Percentiles rank a stretch among this genome's conserved stretches.
These are phyloP conservation scores for Sambucus nigra DNA, from an alignment of 129 eudicot genomes.

Conservation along the genomic window DNA sequence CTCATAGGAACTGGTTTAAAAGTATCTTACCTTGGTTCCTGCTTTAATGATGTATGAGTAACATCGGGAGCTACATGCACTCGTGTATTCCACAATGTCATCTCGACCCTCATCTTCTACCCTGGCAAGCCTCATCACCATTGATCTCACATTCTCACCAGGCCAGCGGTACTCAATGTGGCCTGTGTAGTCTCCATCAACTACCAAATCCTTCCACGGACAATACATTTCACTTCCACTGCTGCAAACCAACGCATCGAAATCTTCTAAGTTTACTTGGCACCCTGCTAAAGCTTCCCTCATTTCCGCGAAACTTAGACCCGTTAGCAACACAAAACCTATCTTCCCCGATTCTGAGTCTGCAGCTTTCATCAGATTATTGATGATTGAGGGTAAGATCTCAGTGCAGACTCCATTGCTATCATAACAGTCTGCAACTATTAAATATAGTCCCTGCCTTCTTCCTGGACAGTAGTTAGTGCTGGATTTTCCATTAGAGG, in stretches of 20 bases:
- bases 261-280: slow-evolving; percentile 32
- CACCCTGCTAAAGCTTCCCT: slow-evolving; percentile 30
- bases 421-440: slow-evolving; percentile 56
- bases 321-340: slow-evolving; percentile 57
- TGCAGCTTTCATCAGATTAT: slow-evolving; percentile 45
- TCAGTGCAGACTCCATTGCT: slow-evolving; percentile 35
- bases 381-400: slow-evolving; percentile 25
- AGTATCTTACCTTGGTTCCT: slow-evolving; percentile 43
- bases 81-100: slow-evolving; percentile 32
- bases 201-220: slow-evolving; percentile 47
- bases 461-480: slow-evolving; percentile 65
- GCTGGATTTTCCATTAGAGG: slow-evolving; percentile 27
- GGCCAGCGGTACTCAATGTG: slow-evolving; percentile 75
- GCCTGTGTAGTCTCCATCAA: slow-evolving; percentile 51
- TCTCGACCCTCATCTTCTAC: slow-evolving; percentile 32
- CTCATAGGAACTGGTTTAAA: slow-evolving; percentile 2
- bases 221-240: slow-evolving; percentile 77
- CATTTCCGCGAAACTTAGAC: slow-evolving; percentile 44
- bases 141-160: slow-evolving; percentile 57
- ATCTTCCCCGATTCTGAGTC: slow-evolving; percentile 34
- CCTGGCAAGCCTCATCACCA: slow-evolving; percentile 42
- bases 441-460: slow-evolving; percentile 43
- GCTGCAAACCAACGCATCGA: slow-evolving; percentile 65
- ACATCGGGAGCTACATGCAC: slow-evolving; percentile 48
- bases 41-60: slow-evolving; percentile 59